These are phyloP conservation scores for Monilinia aucupariae DNA, from an alignment of 2,329 filamentous ascomycete species.

Conservation along the genomic window DNA sequence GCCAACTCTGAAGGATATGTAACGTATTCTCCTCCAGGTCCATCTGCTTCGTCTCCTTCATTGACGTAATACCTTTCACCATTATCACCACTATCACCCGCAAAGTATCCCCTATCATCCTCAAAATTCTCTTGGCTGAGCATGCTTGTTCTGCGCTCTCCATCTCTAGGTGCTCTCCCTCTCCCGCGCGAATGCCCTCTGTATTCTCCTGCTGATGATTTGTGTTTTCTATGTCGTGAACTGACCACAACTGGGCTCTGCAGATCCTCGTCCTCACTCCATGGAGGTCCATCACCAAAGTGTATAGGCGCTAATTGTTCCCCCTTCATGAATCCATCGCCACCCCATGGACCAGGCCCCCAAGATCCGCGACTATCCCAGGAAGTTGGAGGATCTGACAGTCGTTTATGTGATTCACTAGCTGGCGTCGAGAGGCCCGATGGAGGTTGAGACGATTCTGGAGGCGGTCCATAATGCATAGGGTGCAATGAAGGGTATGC, in stretches of 20 bases:
- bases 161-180: conserved; percentile 43
- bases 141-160: conserved; percentile 39
- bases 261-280: conserved; percentile 91
- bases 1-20: conserved; percentile 67
- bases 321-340: conserved; percentile 49
- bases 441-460: conserved; percentile 61
- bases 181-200: conserved; percentile 38
- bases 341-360: conserved; percentile 41
- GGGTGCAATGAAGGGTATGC: conserved; percentile 80
- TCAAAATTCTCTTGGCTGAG: conserved; percentile 49
- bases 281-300: conserved; percentile 84
- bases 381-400: conserved; percentile 74
- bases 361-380: conserved; percentile 67
- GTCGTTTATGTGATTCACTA: conserved; percentile 65
- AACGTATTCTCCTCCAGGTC: conserved; percentile 73
- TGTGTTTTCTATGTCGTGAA: conserved; percentile 80
- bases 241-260: conserved; percentile 83
- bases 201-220: conserved; percentile 55
- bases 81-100: conserved; percentile 62
- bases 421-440: conserved; percentile 80
- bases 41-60: conserved; percentile 64
- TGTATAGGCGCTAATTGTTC: conserved; percentile 76
- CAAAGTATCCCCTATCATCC: conserved; percentile 60
- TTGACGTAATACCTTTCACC: conserved; percentile 70
- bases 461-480: conserved; percentile 89